Evolutionary conservation across 768 basidiomycete genomes (phyloP).

Genomic region (Trametes cubensis): DNA sequence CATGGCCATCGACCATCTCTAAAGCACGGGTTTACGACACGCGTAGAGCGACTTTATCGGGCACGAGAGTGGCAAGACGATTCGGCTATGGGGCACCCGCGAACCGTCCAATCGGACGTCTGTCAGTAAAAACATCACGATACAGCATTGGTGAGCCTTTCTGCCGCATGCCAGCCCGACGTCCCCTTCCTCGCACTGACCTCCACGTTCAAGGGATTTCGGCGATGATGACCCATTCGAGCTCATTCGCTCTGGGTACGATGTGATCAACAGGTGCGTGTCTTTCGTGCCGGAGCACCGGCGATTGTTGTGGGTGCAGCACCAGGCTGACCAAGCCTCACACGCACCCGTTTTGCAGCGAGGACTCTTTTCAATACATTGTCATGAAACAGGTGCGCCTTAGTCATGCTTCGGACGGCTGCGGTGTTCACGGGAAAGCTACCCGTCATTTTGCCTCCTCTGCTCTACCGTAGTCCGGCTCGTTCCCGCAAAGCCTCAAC

Average conservation of each 20-base stretch:
- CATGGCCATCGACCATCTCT: not conserved
- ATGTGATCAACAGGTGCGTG: conserved; percentile 32
- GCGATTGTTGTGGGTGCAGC: no score
- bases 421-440: conserved; percentile 2
- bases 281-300: not conserved
- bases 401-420: conserved; percentile 8
- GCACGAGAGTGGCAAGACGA: conserved; percentile 38
- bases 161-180: no score
- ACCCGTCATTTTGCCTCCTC: not conserved
- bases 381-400: conserved; percentile 30
- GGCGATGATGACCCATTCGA: conserved; percentile 30
- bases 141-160: conserved; percentile 44
- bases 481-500: conserved; percentile 37
- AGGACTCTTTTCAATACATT: conserved; percentile 32
- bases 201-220: conserved; percentile 28
- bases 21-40: not conserved
- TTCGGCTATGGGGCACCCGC: conserved; percentile 47
- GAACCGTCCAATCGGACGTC: conserved; percentile 41
- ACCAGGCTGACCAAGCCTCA: conserved; percentile 9
- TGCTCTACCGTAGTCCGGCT: conserved; percentile 27
- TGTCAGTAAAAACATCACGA: conserved; percentile 44
- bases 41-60: conserved; percentile 36
- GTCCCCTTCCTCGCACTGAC: not conserved
- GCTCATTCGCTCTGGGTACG: conserved; percentile 30
- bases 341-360: conserved; percentile 13